Conservation (phyloP, 768 basidiomycete species). For the Clavulina sp. region DNA sequence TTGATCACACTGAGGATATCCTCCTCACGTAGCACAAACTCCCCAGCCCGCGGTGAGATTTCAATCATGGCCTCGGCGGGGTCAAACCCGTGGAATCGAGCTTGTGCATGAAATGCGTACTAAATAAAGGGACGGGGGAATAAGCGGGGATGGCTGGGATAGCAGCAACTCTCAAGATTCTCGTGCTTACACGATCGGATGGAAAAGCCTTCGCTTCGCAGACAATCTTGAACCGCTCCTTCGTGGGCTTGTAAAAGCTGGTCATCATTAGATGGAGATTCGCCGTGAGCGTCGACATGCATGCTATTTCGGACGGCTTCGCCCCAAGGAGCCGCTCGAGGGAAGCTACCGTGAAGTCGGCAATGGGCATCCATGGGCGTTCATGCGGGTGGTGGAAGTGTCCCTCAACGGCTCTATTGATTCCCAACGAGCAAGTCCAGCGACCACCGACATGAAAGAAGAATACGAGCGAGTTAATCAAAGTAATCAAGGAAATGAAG, state of each 20-base stretch:
- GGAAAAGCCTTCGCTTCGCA: slow-evolving; percentile 92
- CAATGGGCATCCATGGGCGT: slow-evolving; percentile 68
- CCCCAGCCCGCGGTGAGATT: slow-evolving; percentile 62
- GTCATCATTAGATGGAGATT: slow-evolving; percentile 94
- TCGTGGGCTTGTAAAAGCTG: slow-evolving; percentile 82
- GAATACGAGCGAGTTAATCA: slow-evolving; percentile 28
- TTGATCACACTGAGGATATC: slow-evolving; percentile 70
- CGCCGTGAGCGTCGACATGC: slow-evolving; percentile 86
- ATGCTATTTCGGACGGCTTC: slow-evolving; percentile 58
- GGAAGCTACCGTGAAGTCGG: slow-evolving; percentile 49
- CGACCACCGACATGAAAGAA: background rate
- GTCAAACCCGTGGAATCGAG: slow-evolving; percentile 55
- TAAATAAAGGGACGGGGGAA: slow-evolving; percentile 19
- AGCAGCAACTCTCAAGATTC: background rate
- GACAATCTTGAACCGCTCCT: slow-evolving; percentile 76
- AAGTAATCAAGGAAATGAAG: background rate
- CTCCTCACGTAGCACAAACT: slow-evolving; percentile 69
- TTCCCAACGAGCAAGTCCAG: background rate
- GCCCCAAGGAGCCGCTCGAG: slow-evolving; percentile 71
- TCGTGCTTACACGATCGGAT: slow-evolving; percentile 66
- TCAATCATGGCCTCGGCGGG: slow-evolving; percentile 59
- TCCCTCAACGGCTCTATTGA: slow-evolving; percentile 58
- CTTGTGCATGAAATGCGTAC: slow-evolving; percentile 97
- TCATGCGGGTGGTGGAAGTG: slow-evolving; percentile 80
- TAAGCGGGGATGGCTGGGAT: background rate